These are phyloP conservation scores for Ramalina intermedia DNA, from an alignment of 495 filamentous ascomycete species.

Conservation along the genomic window DNA sequence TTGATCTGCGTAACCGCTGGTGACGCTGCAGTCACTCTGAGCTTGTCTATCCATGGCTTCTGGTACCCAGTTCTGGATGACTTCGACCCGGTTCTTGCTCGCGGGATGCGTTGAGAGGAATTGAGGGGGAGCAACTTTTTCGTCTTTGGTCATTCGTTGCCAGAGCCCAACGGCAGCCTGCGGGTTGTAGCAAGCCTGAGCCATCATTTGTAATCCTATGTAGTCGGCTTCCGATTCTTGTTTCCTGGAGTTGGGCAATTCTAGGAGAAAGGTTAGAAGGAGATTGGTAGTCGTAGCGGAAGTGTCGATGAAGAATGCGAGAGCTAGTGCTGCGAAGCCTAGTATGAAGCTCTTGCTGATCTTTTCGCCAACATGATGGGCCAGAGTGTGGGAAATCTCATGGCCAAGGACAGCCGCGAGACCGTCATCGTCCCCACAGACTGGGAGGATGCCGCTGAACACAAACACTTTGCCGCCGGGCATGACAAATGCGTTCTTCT, in stretches of 20 bases:
- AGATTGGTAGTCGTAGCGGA: constrained; percentile 28
- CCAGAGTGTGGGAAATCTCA: constrained; percentile 88
- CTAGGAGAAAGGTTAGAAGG: constrained; percentile 47
- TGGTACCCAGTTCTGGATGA: constrained; percentile 10
- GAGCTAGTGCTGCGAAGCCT: constrained; percentile 34
- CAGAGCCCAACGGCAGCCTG: constrained; percentile 58
- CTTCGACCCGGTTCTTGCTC: constrained; percentile 5
- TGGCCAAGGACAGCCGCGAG: constrained; percentile 79
- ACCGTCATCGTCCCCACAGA: constrained; percentile 57
- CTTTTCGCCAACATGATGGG: constrained; percentile 63
- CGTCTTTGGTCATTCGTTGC: constrained; percentile 56
- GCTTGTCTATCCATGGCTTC: constrained; percentile 10
- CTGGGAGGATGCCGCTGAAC: constrained; percentile 63
- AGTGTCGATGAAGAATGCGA: constrained; percentile 37
- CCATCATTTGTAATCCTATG: constrained; percentile 67
- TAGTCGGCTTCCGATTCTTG: constrained; percentile 72
- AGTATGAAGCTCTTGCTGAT: constrained; percentile 50
- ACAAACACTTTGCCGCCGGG: constrained; percentile 91
- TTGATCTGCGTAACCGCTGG: neutral
- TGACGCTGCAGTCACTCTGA: constrained; percentile 7
- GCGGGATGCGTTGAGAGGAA: constrained; percentile 74
- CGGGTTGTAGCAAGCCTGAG: constrained; percentile 57
- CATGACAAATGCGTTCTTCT: constrained; percentile 75
- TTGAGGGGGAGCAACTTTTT: constrained; percentile 47
- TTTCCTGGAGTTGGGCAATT: constrained; percentile 53